These are phyloP conservation scores for Calonectria naviculata DNA, from an alignment of 2,329 filamentous ascomycete genomes.

Conservation along the genomic window DNA sequence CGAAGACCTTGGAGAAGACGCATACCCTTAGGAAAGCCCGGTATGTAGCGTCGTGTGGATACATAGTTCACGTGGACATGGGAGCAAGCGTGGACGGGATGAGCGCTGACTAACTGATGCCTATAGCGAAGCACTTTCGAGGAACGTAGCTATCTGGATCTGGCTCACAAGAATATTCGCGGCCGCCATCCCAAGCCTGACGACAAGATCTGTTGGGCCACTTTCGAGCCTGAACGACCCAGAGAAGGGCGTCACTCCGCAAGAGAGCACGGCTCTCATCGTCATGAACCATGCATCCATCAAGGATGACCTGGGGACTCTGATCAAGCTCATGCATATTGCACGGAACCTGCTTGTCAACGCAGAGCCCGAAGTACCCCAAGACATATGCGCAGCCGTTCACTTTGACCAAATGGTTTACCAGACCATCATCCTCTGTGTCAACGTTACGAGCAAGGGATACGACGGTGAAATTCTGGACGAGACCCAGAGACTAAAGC, in stretches of 20 bases:
- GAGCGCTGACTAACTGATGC: conserved; percentile 21
- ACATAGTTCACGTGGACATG: no score
- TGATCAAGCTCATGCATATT: conserved; percentile 76
- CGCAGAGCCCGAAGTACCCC: conserved; percentile 71
- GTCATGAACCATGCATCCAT: conserved; percentile 70
- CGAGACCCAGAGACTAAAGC: conserved; percentile 64
- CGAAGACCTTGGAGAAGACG: conserved; percentile 72
- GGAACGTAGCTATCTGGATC: conserved; percentile 74
- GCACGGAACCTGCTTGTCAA: conserved; percentile 73
- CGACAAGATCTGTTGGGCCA: conserved; percentile 68
- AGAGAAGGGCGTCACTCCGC: conserved; percentile 67
- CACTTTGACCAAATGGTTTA: conserved; percentile 75
- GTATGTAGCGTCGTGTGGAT: conserved; percentile 48
- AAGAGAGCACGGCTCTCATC: conserved; percentile 72
- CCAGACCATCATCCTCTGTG: conserved; percentile 72
- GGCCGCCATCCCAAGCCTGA: conserved; percentile 69
- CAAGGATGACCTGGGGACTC: conserved; percentile 70
- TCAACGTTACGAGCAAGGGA: conserved; percentile 75
- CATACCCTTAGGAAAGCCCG: conserved; percentile 70
- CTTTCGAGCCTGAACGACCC: conserved; percentile 64
- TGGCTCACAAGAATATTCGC: conserved; percentile 72
- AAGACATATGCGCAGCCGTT: conserved; percentile 73
- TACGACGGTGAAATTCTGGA: conserved; percentile 73
- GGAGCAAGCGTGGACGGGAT: neutral
- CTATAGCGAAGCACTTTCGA: conserved; percentile 67